phyloP scores from a whole-genome alignment of 345 rosid genomes.

The Schrenkiella parvula region DNA sequence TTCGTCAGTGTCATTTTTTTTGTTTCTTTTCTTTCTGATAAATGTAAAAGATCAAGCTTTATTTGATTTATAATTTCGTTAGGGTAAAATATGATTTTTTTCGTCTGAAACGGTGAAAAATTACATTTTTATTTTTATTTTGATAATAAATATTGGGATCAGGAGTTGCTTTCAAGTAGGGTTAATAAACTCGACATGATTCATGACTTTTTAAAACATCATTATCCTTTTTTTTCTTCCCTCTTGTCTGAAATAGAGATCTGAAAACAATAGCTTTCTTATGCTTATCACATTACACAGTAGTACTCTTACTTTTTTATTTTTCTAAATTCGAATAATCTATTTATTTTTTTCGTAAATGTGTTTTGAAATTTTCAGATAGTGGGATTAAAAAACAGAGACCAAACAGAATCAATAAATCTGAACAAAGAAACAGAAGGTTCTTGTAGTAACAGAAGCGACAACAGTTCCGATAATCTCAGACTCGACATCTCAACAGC shows the following conservation, averaged over 20 bases:
- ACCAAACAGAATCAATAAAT: slow-evolving; percentile 79
- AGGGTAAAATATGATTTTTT: not conserved
- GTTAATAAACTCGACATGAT: slow-evolving; percentile 20
- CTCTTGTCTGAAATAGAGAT: slow-evolving; percentile 18
- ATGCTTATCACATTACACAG: slow-evolving; percentile 29
- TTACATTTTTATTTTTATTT: not conserved
- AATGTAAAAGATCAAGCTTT: not conserved
- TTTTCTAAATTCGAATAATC: not conserved
- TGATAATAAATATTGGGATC: slow-evolving; percentile 11
- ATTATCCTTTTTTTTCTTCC: slow-evolving; percentile 4
- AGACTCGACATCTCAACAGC: slow-evolving; percentile 76
- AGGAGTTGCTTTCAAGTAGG: slow-evolving; percentile 31
- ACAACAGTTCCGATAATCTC: slow-evolving; percentile 83
- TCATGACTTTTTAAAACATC: slow-evolving; percentile 27
- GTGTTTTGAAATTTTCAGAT: slow-evolving; percentile 43
- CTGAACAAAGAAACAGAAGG: slow-evolving; percentile 96
- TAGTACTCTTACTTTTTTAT: not conserved
- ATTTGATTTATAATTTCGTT: not conserved
- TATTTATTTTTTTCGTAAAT: not conserved
- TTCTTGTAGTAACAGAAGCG: slow-evolving; percentile 90
- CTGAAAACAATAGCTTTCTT: slow-evolving; percentile 6
- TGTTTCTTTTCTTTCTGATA: not conserved
- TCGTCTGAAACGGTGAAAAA: not conserved
- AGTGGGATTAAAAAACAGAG: slow-evolving; percentile 79
- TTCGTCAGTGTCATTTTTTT: not conserved